Percentiles rank a stretch among this genome's conserved stretches.
Conservation (phyloP, 139 green algal genomes). For the Mesostigma viride region DNA sequence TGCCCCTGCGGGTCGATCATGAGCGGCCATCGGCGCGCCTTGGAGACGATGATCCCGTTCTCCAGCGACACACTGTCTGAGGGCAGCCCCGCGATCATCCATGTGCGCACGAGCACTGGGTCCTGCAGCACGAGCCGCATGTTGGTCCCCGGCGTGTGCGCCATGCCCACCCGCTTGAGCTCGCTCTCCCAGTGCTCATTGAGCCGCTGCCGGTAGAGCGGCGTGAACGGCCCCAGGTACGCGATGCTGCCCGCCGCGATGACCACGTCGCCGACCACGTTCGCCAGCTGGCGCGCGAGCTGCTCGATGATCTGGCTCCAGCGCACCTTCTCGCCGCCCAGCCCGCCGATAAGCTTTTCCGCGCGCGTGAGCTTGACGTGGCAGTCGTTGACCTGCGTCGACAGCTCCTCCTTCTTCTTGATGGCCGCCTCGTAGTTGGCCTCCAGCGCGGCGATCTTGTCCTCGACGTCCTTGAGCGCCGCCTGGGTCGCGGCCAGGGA, state of each 20-base stretch:
- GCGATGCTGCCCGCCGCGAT: conserved; percentile 45
- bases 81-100: conserved; percentile 56
- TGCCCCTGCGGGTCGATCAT: conserved; percentile 73
- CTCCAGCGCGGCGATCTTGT: conserved; percentile 59
- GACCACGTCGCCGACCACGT: conserved; percentile 62
- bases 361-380: conserved; percentile 52
- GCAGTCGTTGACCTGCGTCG: conserved; percentile 48
- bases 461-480: conserved; percentile 50
- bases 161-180: conserved; percentile 41
- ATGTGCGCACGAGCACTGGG: conserved; percentile 52
- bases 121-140: conserved; percentile 54
- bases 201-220: conserved; percentile 43
- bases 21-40: conserved; percentile 60
- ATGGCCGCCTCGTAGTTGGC: conserved; percentile 47
- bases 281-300: conserved; percentile 46
- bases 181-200: conserved; percentile 36
- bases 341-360: conserved; percentile 68
- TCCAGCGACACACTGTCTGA: conserved; percentile 50
- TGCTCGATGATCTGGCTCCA: conserved; percentile 58
- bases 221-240: conserved; percentile 60
- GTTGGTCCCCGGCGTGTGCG: conserved; percentile 41
- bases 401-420: conserved; percentile 58
- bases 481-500: conserved; percentile 43
- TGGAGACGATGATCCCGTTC: conserved; percentile 68
- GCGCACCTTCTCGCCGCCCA: conserved; percentile 57